phyloP scores from a whole-genome alignment of 768 basidiomycete genomes.

The Pisolithus microcarpus region DNA sequence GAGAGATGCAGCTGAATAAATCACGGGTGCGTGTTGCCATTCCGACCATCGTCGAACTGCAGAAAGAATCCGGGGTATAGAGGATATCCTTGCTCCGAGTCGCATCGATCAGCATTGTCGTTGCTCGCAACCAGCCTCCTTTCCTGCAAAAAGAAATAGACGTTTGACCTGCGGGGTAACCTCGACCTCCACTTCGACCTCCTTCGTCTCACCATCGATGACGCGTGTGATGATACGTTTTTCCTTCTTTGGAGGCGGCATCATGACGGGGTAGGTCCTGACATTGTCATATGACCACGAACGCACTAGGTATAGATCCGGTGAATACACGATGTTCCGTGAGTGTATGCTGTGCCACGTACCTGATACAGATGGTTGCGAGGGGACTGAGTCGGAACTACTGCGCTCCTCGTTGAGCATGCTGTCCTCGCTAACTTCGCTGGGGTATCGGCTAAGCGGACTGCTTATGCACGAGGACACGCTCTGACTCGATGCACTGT shows the following conservation, averaged over 20 bases:
- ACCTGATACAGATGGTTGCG: constrained; percentile 49
- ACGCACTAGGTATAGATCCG: constrained; percentile 36
- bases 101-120: constrained; percentile 20
- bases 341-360: constrained; percentile 14
- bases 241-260: constrained; percentile 48
- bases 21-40: constrained; percentile 29
- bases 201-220: constrained; percentile 42
- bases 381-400: constrained; percentile 15
- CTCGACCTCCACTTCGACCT: constrained; percentile 49
- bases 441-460: constrained; percentile 34
- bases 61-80: constrained; percentile 25
- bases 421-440: constrained; percentile 32
- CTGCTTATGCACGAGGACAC: constrained; percentile 27
- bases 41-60: constrained; percentile 25
- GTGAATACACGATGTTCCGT: constrained; percentile 7
- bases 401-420: constrained; percentile 23
- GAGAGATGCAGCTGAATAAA: constrained; percentile 24
- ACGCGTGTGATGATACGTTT: constrained; percentile 42
- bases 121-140: constrained; percentile 24
- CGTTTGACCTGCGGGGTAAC: constrained; percentile 50
- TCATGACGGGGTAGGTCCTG: constrained; percentile 54
- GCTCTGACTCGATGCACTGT: constrained; percentile 30
- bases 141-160: constrained; percentile 62
- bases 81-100: constrained; percentile 10
- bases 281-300: constrained; percentile 76